Evolutionary conservation across 2,329 filamentous ascomycete species (phyloP).

Genomic region (Fusarium kyushuense): DNA sequence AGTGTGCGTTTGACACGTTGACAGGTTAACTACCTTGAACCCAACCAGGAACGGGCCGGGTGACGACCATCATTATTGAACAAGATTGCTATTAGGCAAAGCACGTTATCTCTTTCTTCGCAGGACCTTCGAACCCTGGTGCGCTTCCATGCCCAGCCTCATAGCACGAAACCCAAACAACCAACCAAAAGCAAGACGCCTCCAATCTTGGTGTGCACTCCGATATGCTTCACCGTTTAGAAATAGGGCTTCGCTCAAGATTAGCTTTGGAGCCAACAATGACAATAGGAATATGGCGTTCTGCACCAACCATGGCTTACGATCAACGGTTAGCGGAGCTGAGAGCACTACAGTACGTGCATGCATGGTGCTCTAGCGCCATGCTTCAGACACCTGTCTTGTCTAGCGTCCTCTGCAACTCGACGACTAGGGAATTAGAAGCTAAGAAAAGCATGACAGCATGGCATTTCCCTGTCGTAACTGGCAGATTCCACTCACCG

Average conservation of each 20-base stretch:
- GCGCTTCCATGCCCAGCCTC: slow-evolving; percentile 6
- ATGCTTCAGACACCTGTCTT: neutral
- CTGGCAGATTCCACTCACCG: neutral
- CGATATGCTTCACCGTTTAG: slow-evolving; percentile 39
- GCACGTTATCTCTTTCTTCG: neutral
- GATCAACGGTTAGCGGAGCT: slow-evolving; percentile 27
- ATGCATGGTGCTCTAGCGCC: neutral
- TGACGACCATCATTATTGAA: slow-evolving; percentile 4
- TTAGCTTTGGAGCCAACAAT: slow-evolving; percentile 23
- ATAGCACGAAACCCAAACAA: slow-evolving; percentile 16
- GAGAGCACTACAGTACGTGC: neutral
- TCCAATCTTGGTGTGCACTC: slow-evolving; percentile 4
- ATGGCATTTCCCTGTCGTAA: neutral
- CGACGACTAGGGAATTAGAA: slow-evolving; percentile 7
- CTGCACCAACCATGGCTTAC: slow-evolving; percentile 37
- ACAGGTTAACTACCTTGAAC: slow-evolving; percentile 21
- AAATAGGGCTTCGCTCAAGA: slow-evolving; percentile 3
- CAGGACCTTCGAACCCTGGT: neutral
- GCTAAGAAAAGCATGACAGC: slow-evolving; percentile 3
- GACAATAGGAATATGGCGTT: slow-evolving; percentile 39
- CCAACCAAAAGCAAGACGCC: slow-evolving; percentile 32
- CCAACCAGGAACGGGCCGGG: slow-evolving; percentile 36
- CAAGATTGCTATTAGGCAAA: neutral
- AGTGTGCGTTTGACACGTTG: slow-evolving; percentile 22
- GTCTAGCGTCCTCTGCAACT: slow-evolving; percentile 19